Percentiles rank a stretch among this genome's conserved stretches.
Conservation (phyloP, 2,329 filamentous ascomycete species). For the Apiospora pterosperma region DNA sequence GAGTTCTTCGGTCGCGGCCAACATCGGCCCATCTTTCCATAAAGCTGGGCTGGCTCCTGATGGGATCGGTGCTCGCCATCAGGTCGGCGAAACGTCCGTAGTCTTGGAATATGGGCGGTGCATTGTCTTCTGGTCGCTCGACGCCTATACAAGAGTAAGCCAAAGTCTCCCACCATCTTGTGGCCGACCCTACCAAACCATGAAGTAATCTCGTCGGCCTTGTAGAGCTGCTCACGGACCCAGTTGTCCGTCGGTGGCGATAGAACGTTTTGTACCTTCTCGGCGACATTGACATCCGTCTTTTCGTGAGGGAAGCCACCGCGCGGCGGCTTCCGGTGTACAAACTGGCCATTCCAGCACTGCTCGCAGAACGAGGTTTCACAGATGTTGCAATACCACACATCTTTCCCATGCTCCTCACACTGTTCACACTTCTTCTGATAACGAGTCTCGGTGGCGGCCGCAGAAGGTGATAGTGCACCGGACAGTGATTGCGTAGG, state of each 20-base stretch:
- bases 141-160: constrained; percentile 4
- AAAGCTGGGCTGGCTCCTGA: background rate
- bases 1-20: constrained; percentile 17
- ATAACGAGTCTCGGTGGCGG: background rate
- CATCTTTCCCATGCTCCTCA: background rate
- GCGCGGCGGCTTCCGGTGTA: constrained; percentile 2
- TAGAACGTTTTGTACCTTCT: constrained; percentile 4
- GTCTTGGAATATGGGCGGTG: constrained; percentile 32
- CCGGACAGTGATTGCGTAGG: too few species aligned
- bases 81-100: constrained; percentile 35
- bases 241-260: background rate
- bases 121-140: constrained; percentile 5
- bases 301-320: constrained; percentile 1
- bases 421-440: constrained; percentile 4
- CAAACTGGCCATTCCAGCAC: background rate
- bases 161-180: background rate
- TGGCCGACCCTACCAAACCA: constrained; percentile 2
- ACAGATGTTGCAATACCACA: constrained; percentile 6
- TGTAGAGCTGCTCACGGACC: constrained; percentile 5
- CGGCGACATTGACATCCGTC: constrained; percentile 1
- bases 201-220: constrained; percentile 1
- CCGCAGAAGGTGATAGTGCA: background rate
- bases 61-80: constrained; percentile 20
- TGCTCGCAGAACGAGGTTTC: constrained; percentile 1
- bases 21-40: constrained; percentile 6